Evolutionary conservation across 2,329 filamentous ascomycete genomes (phyloP).

Genomic region (Ophiostoma perfectum): DNA sequence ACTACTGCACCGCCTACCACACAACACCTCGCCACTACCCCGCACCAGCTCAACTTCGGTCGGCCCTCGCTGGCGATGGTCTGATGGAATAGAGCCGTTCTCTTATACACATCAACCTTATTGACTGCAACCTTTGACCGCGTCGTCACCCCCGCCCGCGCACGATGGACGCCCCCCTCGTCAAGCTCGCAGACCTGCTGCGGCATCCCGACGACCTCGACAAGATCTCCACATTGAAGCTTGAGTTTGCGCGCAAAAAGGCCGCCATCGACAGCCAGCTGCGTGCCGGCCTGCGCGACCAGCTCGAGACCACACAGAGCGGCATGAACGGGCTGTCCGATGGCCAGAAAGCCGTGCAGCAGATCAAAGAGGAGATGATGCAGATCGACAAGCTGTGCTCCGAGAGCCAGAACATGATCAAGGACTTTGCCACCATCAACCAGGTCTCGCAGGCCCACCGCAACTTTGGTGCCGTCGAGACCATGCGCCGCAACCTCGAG

Average conservation of each 20-base stretch:
- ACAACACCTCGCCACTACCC: neutral
- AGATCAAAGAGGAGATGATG: conserved; percentile 97
- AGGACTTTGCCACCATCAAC: conserved; percentile 91
- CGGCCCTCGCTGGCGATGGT: conserved; percentile 23
- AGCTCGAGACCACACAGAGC: conserved; percentile 88
- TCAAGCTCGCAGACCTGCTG: conserved; percentile 87
- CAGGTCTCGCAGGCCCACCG: conserved; percentile 88
- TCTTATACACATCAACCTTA: neutral
- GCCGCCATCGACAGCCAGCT: conserved; percentile 84
- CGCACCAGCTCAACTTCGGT: conserved; percentile 12
- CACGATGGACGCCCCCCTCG: conserved; percentile 60
- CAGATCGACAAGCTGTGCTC: conserved; percentile 97
- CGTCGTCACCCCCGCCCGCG: neutral
- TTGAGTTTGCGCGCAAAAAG: conserved; percentile 93
- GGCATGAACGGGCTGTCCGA: conserved; percentile 86
- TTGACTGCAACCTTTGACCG: neutral
- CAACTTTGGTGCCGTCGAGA: conserved; percentile 90
- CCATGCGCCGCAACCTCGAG: conserved; percentile 87
- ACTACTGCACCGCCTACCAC: neutral
- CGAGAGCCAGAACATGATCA: conserved; percentile 95
- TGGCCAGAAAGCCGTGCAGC: conserved; percentile 83
- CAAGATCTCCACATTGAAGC: conserved; percentile 83
- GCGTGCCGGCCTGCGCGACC: conserved; percentile 78
- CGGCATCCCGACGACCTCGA: conserved; percentile 95
- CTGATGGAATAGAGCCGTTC: conserved; percentile 12